These are phyloP conservation scores for Boletellus deceptivus DNA, from an alignment of 1,284 basidiomycete species.

Conservation along the genomic window DNA sequence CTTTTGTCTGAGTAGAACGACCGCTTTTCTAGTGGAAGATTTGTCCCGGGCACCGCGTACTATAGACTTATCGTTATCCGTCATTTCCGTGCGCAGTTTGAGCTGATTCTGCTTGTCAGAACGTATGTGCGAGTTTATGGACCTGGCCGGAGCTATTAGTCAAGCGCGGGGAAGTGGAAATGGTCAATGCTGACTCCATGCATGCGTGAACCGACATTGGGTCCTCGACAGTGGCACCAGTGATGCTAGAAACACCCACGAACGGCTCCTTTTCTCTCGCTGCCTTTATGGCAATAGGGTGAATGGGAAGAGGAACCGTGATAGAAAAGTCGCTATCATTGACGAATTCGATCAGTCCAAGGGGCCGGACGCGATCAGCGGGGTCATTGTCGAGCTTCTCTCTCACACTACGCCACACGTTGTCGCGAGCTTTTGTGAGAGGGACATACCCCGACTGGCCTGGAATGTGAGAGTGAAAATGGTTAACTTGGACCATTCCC, in stretches of 20 bases:
- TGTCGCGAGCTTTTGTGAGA: conserved; percentile 10
- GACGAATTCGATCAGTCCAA: conserved; percentile 21
- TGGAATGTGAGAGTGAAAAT: conserved; percentile 16
- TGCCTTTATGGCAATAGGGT: not conserved
- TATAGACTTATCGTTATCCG: conserved; percentile 17
- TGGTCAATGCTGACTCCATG: conserved; percentile 9
- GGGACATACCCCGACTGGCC: conserved; percentile 9
- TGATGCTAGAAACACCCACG: conserved; percentile 1
- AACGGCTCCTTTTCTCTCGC: conserved; percentile 12
- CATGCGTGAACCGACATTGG: conserved; percentile 13
- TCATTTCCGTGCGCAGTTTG: conserved; percentile 22
- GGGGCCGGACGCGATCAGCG: not conserved
- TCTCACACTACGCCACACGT: conserved; percentile 11
- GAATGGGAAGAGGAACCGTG: conserved; percentile 9
- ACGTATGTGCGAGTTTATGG: conserved; percentile 25
- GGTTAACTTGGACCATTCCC: conserved; percentile 31
- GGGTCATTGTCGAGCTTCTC: not conserved
- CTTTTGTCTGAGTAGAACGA: conserved; percentile 12
- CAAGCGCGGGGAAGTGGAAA: not conserved
- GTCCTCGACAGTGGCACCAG: not conserved
- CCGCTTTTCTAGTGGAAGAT: conserved; percentile 1
- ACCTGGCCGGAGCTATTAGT: conserved; percentile 5
- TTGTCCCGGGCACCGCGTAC: conserved; percentile 8
- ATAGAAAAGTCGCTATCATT: conserved; percentile 19
- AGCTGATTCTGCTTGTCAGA: conserved; percentile 26